These are phyloP conservation scores for Exophiala spinifera DNA, from an alignment of 2,329 filamentous ascomycete genomes.

Conservation along the genomic window DNA sequence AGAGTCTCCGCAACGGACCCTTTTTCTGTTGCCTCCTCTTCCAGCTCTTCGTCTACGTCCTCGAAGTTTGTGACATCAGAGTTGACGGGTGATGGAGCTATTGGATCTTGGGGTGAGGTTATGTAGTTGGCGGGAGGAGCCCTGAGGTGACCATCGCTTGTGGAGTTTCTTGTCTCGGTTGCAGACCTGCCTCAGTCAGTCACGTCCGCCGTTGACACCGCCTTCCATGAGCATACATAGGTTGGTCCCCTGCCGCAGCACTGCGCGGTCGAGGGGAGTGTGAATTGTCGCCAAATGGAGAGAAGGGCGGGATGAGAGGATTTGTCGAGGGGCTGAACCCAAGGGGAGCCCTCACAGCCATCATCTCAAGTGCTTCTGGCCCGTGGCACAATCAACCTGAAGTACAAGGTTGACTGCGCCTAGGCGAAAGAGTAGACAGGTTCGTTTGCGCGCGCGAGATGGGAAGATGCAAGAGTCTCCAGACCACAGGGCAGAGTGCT, in stretches of 20 bases:
- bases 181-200: slow-evolving; percentile 31
- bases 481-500: slow-evolving; percentile 20
- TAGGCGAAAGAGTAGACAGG: neutral
- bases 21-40: slow-evolving; percentile 36
- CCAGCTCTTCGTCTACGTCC: slow-evolving; percentile 77
- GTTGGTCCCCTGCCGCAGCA: slow-evolving; percentile 51
- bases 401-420: slow-evolving; percentile 9
- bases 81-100: slow-evolving; percentile 65
- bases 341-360: slow-evolving; percentile 63
- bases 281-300: slow-evolving; percentile 55
- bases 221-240: slow-evolving; percentile 52
- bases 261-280: slow-evolving; percentile 49
- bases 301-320: slow-evolving; percentile 55
- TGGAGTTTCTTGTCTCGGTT: slow-evolving; percentile 11
- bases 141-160: slow-evolving; percentile 25
- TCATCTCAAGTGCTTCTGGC: slow-evolving; percentile 32
- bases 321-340: slow-evolving; percentile 56
- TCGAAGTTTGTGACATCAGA: slow-evolving; percentile 63
- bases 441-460: neutral
- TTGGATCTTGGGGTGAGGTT: slow-evolving; percentile 53
- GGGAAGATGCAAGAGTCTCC: neutral
- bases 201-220: slow-evolving; percentile 42
- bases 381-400: slow-evolving; percentile 20
- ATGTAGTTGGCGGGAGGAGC: slow-evolving; percentile 36
- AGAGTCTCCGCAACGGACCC: slow-evolving; percentile 8